Evolutionary conservation across 108 stramenopile species (phyloP).

Genomic region (Pseudonitzschia delicatissima): DNA sequence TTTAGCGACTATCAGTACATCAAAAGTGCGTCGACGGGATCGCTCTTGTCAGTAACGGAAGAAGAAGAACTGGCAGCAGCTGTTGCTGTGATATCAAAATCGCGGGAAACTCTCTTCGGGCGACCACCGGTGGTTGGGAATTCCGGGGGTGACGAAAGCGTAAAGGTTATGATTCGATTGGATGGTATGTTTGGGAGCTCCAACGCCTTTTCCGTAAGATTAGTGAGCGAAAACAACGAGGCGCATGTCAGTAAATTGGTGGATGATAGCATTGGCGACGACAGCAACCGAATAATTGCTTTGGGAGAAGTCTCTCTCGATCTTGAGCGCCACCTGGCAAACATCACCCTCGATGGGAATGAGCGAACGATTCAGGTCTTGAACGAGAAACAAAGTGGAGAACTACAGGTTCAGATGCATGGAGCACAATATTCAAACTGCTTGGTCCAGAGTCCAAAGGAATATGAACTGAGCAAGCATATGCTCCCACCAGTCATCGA

Average conservation of each 20-base stretch:
- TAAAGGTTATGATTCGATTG: slow-evolving; percentile 54
- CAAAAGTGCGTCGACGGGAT: too few species aligned
- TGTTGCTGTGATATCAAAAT: slow-evolving; percentile 38
- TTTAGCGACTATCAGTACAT: slow-evolving; percentile 78
- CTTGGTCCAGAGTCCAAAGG: slow-evolving; percentile 67
- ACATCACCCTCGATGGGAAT: slow-evolving; percentile 45
- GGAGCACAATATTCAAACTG: slow-evolving; percentile 63
- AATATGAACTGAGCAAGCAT: slow-evolving; percentile 72
- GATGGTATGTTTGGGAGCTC: slow-evolving; percentile 70
- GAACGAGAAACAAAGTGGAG: slow-evolving; percentile 41
- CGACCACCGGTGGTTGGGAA: too few species aligned
- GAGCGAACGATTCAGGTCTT: slow-evolving; percentile 50
- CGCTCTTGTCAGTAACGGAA: slow-evolving; percentile 41
- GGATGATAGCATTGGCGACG: slow-evolving; percentile 1
- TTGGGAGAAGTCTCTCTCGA: slow-evolving; percentile 32
- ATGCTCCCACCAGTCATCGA: slow-evolving; percentile 73
- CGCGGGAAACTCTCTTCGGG: slow-evolving; percentile 23
- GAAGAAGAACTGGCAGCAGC: slow-evolving; percentile 62
- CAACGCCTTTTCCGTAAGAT: slow-evolving; percentile 48
- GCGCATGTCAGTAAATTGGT: slow-evolving; percentile 12
- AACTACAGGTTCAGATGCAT: slow-evolving; percentile 43
- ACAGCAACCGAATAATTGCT: not conserved
- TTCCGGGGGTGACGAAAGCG: slow-evolving; percentile 16
- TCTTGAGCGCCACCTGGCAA: slow-evolving; percentile 38
- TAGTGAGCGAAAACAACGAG: slow-evolving; percentile 9